phyloP scores from a whole-genome alignment of 306 rosid genomes.

The Boehmeria nivea region DNA sequence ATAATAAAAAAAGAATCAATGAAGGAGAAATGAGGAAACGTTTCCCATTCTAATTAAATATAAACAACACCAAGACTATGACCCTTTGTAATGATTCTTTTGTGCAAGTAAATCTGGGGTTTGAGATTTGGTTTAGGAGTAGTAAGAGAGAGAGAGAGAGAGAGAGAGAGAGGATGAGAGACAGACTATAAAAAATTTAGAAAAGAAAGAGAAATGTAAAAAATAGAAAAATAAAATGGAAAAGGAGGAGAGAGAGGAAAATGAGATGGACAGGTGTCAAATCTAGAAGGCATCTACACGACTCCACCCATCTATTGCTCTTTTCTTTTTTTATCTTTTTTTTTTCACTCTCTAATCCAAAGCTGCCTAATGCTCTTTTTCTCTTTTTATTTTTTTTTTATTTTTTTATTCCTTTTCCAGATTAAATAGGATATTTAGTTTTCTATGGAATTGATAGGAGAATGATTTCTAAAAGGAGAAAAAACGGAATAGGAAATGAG shows the following conservation, averaged over 20 bases:
- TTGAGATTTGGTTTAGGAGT: constrained; percentile 23
- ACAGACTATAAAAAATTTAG: too few species aligned
- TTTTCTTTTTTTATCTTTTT: background rate
- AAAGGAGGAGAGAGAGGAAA: background rate
- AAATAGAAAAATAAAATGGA: background rate
- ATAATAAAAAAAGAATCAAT: constrained; percentile 17
- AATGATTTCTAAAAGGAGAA: too few species aligned
- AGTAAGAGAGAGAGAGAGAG: constrained; percentile 23
- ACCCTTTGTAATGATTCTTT: background rate
- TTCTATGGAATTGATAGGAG: background rate
- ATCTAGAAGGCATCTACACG: constrained; percentile 39
- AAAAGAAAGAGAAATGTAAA: too few species aligned
- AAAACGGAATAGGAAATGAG: too few species aligned
- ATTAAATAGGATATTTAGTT: too few species aligned
- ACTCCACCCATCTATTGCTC: constrained; percentile 51
- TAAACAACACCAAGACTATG: too few species aligned
- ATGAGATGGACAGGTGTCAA: constrained; percentile 47
- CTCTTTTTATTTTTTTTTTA: background rate
- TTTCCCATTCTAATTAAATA: too few species aligned
- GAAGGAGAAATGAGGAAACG: constrained; percentile 15
- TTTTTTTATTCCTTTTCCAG: too few species aligned
- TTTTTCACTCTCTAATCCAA: constrained; percentile 27
- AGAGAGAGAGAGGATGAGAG: constrained; percentile 11
- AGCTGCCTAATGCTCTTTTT: constrained; percentile 3
- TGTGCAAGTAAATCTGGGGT: constrained; percentile 22